These are phyloP conservation scores for Pseudogymnoascus sp. DNA, from an alignment of 2,329 filamentous ascomycete species.

Conservation along the genomic window DNA sequence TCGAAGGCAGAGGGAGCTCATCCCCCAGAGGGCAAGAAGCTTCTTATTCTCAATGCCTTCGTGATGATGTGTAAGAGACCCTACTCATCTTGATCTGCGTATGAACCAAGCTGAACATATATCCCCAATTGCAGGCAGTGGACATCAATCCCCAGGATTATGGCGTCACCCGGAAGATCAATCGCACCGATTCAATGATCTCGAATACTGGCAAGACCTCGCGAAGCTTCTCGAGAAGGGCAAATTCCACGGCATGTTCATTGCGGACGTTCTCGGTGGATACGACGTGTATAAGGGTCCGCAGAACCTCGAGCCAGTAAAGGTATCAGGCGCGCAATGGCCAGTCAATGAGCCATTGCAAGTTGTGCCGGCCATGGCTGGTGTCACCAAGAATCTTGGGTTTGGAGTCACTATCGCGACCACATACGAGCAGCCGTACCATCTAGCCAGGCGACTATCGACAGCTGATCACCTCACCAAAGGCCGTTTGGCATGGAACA, in stretches of 20 bases:
- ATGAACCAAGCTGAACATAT: slow-evolving; percentile 19
- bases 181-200: slow-evolving; percentile 52
- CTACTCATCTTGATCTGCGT: slow-evolving; percentile 4
- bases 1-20: background rate
- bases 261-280: slow-evolving; percentile 58
- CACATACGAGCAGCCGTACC: slow-evolving; percentile 62
- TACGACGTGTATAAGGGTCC: slow-evolving; percentile 64
- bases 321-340: slow-evolving; percentile 59
- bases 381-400: slow-evolving; percentile 57
- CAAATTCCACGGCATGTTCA: slow-evolving; percentile 60
- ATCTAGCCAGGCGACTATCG: slow-evolving; percentile 54
- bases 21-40: slow-evolving; percentile 29
- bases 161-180: slow-evolving; percentile 60
- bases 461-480: slow-evolving; percentile 60
- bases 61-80: slow-evolving; percentile 37
- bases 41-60: slow-evolving; percentile 44
- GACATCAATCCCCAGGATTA: slow-evolving; percentile 48
- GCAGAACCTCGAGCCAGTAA: slow-evolving; percentile 50
- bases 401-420: slow-evolving; percentile 63
- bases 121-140: slow-evolving; percentile 34
- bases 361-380: slow-evolving; percentile 59
- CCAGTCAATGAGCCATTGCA: slow-evolving; percentile 63
- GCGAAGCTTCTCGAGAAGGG: slow-evolving; percentile 53
- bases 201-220: slow-evolving; percentile 54
- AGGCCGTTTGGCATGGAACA: slow-evolving; percentile 43